A percentile compares a stretch with the other conserved stretches of the same genome.
Evolutionary conservation across 1,284 basidiomycete genomes (phyloP).

Genomic region (Marasmius fiardii): DNA sequence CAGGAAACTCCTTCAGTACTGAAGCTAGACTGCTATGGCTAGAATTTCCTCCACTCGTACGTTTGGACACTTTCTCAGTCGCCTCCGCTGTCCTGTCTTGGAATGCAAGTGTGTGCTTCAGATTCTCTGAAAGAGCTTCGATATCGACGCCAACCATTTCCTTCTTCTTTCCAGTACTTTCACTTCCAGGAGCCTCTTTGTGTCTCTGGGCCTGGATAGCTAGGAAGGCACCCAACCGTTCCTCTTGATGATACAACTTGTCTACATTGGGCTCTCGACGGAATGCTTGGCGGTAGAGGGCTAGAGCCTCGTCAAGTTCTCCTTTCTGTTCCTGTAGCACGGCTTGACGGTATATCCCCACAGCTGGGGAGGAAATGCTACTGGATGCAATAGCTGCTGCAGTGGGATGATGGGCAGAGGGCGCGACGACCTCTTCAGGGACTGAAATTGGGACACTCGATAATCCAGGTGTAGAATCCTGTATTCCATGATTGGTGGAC

Average conservation of each 20-base stretch:
- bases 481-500: neutral
- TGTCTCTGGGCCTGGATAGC: constrained; percentile 21
- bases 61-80: neutral
- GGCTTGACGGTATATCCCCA: constrained; percentile 67
- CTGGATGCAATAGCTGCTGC: constrained; percentile 24
- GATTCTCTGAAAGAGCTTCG: constrained; percentile 7
- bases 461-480: neutral
- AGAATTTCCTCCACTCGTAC: neutral
- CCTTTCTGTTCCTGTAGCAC: constrained; percentile 72
- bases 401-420: neutral
- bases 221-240: constrained; percentile 37
- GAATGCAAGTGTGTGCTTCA: constrained; percentile 8
- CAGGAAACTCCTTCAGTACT: constrained; percentile 47
- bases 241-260: constrained; percentile 53
- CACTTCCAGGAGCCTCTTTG: constrained; percentile 1
- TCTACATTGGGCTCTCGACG: constrained; percentile 70
- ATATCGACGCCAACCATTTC: constrained; percentile 15
- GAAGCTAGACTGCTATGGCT: constrained; percentile 30
- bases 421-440: neutral
- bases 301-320: constrained; percentile 70
- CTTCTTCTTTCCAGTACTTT: constrained; percentile 16
- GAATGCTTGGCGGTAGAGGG: constrained; percentile 77
- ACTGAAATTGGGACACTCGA: neutral
- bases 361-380: constrained; percentile 40
- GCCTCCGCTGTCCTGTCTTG: constrained; percentile 1